These are phyloP conservation scores for Aspergillus homomorphus DNA, from an alignment of 495 filamentous ascomycete genomes.

Conservation along the genomic window DNA sequence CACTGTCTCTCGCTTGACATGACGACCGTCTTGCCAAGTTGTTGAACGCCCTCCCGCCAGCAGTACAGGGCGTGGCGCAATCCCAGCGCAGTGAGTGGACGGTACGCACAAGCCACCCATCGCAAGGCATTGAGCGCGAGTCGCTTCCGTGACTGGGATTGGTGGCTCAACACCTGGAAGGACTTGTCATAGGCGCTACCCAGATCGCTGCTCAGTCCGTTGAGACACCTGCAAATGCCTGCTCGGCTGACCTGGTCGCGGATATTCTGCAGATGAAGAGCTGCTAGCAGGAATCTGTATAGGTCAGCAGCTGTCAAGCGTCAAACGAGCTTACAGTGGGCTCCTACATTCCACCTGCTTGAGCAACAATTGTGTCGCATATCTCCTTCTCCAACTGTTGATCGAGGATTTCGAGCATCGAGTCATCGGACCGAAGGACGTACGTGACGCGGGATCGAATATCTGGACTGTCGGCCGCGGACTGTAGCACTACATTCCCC, in stretches of 20 bases:
- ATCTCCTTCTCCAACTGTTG: neutral
- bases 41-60: no score
- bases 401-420: constrained; percentile 4
- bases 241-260: constrained; percentile 8
- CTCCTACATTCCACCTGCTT: constrained; percentile 8
- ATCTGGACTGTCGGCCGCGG: neutral
- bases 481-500: neutral
- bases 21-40: no score
- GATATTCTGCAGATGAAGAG: constrained; percentile 10
- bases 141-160: neutral
- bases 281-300: constrained; percentile 12
- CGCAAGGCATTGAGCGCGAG: constrained; percentile 3
- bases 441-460: neutral
- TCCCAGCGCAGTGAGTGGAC: constrained; percentile 1
- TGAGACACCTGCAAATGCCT: constrained; percentile 3
- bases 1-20: no score
- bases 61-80: constrained; percentile 7
- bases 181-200: constrained; percentile 9
- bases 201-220: constrained; percentile 3
- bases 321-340: neutral
- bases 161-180: constrained; percentile 4
- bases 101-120: constrained; percentile 7
- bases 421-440: neutral
- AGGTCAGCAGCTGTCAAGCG: neutral
- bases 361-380: neutral